A percentile compares a stretch with the other conserved stretches of the same genome.
These are phyloP conservation scores for Dictyostelium firmibasis DNA, from an alignment of 78 protist genomes.

Conservation along the genomic window DNA sequence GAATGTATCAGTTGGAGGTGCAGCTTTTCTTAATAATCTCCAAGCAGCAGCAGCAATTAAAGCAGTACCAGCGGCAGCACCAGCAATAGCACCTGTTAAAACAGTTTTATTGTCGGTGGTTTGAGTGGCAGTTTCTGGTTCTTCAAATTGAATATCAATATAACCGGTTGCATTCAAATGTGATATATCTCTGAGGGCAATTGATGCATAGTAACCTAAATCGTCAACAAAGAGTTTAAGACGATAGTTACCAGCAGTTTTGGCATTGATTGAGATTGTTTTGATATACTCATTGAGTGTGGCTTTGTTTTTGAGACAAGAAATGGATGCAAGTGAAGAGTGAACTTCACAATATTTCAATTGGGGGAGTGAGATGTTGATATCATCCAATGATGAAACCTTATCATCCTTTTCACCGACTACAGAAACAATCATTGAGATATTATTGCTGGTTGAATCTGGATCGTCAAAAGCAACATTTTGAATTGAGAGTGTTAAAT, in stretches of 20 bases:
- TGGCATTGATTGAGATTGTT: neutral
- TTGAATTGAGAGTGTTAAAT: neutral
- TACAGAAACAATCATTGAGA: neutral
- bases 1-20: constrained; percentile 72
- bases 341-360: too few species aligned
- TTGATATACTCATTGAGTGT: neutral
- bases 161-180: neutral
- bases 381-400: neutral
- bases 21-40: constrained; percentile 17
- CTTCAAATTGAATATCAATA: neutral
- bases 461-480: neutral
- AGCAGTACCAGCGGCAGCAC: constrained; percentile 31
- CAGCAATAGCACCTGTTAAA: too few species aligned
- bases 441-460: neutral
- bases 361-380: neutral
- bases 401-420: neutral
- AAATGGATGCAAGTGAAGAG: neutral
- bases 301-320: neutral
- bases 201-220: too few species aligned
- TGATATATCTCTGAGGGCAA: neutral
- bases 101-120: constrained; percentile 11
- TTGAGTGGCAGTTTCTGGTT: neutral
- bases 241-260: neutral
- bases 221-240: neutral
- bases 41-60: constrained; percentile 14